Base-by-base conservation (phyloP, 2,329 filamentous ascomycete genomes). In the Chlorencoelia australis region DNA sequence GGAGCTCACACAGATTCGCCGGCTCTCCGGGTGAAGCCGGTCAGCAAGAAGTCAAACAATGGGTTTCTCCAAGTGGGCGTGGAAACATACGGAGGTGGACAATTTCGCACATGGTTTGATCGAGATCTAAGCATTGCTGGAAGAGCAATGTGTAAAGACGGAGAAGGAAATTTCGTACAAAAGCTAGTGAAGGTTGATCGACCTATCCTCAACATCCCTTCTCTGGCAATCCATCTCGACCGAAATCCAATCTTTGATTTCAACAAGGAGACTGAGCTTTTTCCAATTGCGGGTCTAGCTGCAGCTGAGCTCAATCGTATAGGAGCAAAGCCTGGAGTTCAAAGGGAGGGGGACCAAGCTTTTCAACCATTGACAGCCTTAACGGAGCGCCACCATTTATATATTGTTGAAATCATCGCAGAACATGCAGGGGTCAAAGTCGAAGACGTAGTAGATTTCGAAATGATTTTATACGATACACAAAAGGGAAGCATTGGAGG, bases 61-160 rank as follows among this genome's bases (percentile, higher is more conserved):
- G 89, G 89, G 9, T 98, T 91, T 60, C 64, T 95, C 45, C 91
- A 98, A 63, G 79, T 98, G 39, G 91, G 88, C 35, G 89, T 95
- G 34, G 91, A 98, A 68, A 89, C 86, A 2, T 98, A 98, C 56
- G 91, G 91, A 35, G 91, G 91, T 43, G 91, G 91, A 38, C 79
- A 96, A 54, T 96, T 89, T 89, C 88, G 95, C 62, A 94, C 85
- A 30, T 98, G 82, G 91, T 98, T 98, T 56, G 91, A 98, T 60
- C 79, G 91, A 33, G 91, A 98, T 59, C 67, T 98, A 44, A 82
- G 84, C 51, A 77, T 96, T 36, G 91, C 91, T 20, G 91, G 91
- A 7, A 74, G 91, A 41, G 84, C 84, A 10, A 79, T 96, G 67
- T 83, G 91, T 38, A 77, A 73, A 50, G 78, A 79, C 39, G 71